Base-by-base conservation (phyloP, 441 rosid species). In the Euphorbia celastroides region DNA sequence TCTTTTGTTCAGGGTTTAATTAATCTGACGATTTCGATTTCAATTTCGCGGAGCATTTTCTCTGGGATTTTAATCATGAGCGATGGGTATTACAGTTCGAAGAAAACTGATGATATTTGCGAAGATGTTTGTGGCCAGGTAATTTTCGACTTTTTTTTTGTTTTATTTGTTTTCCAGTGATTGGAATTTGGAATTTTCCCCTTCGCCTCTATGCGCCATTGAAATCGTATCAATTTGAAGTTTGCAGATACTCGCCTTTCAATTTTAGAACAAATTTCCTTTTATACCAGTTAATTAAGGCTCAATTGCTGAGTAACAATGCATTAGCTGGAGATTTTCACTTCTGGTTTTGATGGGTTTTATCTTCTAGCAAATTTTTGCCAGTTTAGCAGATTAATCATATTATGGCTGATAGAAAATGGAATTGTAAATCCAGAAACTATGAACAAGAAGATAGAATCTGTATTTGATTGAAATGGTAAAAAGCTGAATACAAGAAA, bases 41-140 rank as follows among this genome's bases (percentile, higher is more conserved):
- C 38, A 34, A 34, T 34, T 34, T 9, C 38, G 38, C 38, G 9
- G 9, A 34, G 38, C 38, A 34, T 55, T 12, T 6, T 1, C 14
- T 8, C 22, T 3, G 19, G 56, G 56, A 20, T n/a, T 51, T 22
- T 48, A 88, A 81, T 71, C 87, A 92, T 88, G 98, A 72, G 82
- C 59, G 89, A 81, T 70, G 96, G 88, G 50, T 85, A 89, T 65
- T 84, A 70, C 72, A 86, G 67, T 83, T 92, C 92, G 52, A 92
- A 92, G 88, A 92, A 86, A 75, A 83, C 93, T 54, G 98, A 90
- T 77, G 95, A 81, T 79, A 76, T 86, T 4, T 86, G 89, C 70
- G 86, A 82, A 65, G 79, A 86, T 52, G 92, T 88, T 67, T 88
- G 93, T 71, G 96, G 96, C 66, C 78, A 88, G 94, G 97, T 90